Evolutionary conservation across 2,329 filamentous ascomycete species (phyloP), one percentile per base, ranked within the genome.

Genomic region (Neofusicoccum cordaticola): DNA sequence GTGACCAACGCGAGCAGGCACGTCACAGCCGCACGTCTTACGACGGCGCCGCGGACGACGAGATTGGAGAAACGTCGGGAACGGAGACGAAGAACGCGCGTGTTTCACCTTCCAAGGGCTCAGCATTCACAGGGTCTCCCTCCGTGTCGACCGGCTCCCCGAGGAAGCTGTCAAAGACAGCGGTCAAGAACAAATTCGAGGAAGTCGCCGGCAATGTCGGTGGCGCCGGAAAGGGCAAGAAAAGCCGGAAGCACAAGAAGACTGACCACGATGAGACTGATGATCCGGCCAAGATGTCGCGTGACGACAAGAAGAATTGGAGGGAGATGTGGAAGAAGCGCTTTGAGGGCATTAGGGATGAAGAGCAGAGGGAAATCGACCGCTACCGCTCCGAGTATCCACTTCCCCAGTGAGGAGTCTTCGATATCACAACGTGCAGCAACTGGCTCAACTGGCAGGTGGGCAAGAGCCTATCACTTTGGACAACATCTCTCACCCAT

Each of bases 121-220:
- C 51, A 47, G 58, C 64, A 27, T 58, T 61, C 8, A 65, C 68
- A 42, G 70, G 68, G 19, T 74, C 75, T n/a, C 71, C 71, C 9
- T 62, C 68, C 27, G 72, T 72, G 41, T 52, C 62, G 65, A 4
- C 71, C 3, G 69, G 67, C 47, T 76, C 75, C 7, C 74, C 76
- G 17, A 77, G 73, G 71, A 77, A 76, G 67, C 67, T 70, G 31
- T 73, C 72, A 44, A 74, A 77, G 65, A 81, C 80, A 7, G 80
- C 80, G 17, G 75, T 80, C 60, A 81, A 81, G 68, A 78, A 74
- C 56, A 80, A 78, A 71, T 78, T 82, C 53, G 80, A 81, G 70
- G 75, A 78, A 47, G 76, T 82, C 39, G 80, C 79, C 35, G 80
- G 78, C 72, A 81, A 78, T 67, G 78, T 81, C 64, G 67, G 69